Evolutionary conservation across 2,329 filamentous ascomycete species (phyloP).

Genomic region (Rutstroemia sp.): DNA sequence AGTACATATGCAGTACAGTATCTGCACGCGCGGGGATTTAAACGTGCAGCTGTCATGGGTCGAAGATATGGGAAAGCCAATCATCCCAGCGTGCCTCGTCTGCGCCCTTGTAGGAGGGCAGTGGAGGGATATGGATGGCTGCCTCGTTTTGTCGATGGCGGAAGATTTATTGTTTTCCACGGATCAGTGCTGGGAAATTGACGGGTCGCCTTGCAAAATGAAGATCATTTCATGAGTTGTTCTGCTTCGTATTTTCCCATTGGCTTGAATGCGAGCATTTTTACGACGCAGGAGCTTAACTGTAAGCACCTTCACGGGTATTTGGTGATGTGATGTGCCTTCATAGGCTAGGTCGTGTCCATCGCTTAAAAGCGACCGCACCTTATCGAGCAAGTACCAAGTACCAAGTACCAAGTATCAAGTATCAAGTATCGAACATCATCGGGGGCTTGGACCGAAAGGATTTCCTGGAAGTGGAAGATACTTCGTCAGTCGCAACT

Average conservation of each 20-base stretch:
- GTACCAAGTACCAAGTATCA: too few species aligned
- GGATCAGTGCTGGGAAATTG: neutral
- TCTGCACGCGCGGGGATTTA: conserved; percentile 19
- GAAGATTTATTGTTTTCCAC: neutral
- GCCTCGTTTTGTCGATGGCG: conserved; percentile 10
- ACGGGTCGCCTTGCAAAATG: neutral
- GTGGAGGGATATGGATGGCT: conserved; percentile 13
- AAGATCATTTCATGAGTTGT: neutral
- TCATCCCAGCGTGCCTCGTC: conserved; percentile 6
- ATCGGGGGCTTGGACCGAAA: conserved; percentile 7
- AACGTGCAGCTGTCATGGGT: conserved; percentile 12
- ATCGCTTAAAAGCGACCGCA: neutral
- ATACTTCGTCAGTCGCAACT: neutral
- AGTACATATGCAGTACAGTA: conserved; percentile 13
- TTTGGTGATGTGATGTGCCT: neutral
- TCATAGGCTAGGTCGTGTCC: neutral
- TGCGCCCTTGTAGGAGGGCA: conserved; percentile 1
- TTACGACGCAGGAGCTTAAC: neutral
- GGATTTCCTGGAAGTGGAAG: neutral
- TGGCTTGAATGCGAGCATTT: neutral
- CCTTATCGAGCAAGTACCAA: neutral
- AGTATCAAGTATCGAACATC: too few species aligned
- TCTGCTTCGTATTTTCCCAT: neutral
- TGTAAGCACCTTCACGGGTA: too few species aligned
- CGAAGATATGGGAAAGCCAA: conserved; percentile 14